phyloP scores from a whole-genome alignment of 495 filamentous ascomycete genomes.

The Lasiosphaeria hispida region DNA sequence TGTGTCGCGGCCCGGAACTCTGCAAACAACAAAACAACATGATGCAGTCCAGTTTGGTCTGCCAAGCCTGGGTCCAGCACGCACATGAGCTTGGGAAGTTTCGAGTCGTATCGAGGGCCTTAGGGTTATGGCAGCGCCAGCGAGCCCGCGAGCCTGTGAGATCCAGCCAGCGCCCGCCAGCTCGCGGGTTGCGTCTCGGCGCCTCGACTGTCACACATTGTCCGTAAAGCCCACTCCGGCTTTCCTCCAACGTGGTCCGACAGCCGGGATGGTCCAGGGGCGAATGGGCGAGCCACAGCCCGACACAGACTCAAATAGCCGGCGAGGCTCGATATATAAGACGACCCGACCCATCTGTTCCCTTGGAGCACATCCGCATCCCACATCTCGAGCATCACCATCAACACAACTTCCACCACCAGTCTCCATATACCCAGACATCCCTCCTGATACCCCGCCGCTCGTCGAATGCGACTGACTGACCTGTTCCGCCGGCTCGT shows the following conservation, averaged over 20 bases:
- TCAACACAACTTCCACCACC: neutral
- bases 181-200: constrained; percentile 11
- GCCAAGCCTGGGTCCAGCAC: too few relatives aligned
- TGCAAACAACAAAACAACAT: too few relatives aligned
- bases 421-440: constrained; percentile 2
- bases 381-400: constrained; percentile 1
- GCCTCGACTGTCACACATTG: constrained; percentile 25
- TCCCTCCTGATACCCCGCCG: constrained; percentile 1
- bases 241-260: constrained; percentile 50
- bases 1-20: too few relatives aligned
- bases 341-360: neutral
- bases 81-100: too few relatives aligned
- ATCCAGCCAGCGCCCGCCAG: neutral
- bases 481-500: constrained; percentile 27
- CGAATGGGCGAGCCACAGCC: neutral
- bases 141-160: neutral
- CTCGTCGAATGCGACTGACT: constrained; percentile 22
- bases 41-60: too few relatives aligned
- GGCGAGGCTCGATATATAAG: constrained; percentile 4
- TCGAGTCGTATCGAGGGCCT: neutral
- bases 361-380: neutral
- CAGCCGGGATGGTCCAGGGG: constrained; percentile 19
- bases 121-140: constrained; percentile 2
- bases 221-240: constrained; percentile 39
- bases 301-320: constrained; percentile 10